These are phyloP conservation scores for Marasmius tenuissimus DNA, from an alignment of 1,284 basidiomycete species.

Conservation along the genomic window DNA sequence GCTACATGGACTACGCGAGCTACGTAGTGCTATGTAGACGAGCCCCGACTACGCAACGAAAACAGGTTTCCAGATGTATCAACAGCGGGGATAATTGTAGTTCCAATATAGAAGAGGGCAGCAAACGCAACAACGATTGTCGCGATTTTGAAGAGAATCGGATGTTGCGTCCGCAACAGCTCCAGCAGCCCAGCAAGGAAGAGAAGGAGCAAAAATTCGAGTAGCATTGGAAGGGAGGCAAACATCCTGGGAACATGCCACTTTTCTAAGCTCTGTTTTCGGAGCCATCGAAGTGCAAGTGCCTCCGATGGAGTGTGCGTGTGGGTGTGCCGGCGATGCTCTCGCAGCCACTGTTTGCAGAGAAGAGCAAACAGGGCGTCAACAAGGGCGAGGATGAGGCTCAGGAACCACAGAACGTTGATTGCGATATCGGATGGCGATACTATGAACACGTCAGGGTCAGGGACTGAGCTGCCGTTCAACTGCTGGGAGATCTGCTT, in stretches of 20 bases:
- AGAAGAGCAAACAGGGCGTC: slow-evolving; percentile 5
- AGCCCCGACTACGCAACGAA: no score
- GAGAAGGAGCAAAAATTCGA: not conserved
- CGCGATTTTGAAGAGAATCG: not conserved
- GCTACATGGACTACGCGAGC: no score
- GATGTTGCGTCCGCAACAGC: not conserved
- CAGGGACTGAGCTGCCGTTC: not conserved
- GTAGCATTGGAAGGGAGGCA: not conserved
- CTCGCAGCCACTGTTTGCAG: slow-evolving; percentile 13
- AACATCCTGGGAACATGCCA: not conserved
- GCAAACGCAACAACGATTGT: not conserved
- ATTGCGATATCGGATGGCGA: not conserved
- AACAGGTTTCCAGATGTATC: no score
- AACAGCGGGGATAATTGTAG: not conserved
- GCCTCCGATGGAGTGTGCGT: not conserved
- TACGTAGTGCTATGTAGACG: no score
- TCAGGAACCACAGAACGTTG: slow-evolving; percentile 8
- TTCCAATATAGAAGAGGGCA: not conserved
- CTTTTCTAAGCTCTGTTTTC: not conserved
- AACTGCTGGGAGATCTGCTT: slow-evolving; percentile 1
- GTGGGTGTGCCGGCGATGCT: slow-evolving; percentile 1
- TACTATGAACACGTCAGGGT: not conserved
- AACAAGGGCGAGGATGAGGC: slow-evolving; percentile 3
- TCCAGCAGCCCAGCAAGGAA: slow-evolving; percentile 5
- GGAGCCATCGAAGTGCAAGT: not conserved